Evolutionary conservation across 768 basidiomycete genomes (phyloP), one percentile per base, ranked within the genome.

Genomic region (Suillus fuscotomentosus): DNA sequence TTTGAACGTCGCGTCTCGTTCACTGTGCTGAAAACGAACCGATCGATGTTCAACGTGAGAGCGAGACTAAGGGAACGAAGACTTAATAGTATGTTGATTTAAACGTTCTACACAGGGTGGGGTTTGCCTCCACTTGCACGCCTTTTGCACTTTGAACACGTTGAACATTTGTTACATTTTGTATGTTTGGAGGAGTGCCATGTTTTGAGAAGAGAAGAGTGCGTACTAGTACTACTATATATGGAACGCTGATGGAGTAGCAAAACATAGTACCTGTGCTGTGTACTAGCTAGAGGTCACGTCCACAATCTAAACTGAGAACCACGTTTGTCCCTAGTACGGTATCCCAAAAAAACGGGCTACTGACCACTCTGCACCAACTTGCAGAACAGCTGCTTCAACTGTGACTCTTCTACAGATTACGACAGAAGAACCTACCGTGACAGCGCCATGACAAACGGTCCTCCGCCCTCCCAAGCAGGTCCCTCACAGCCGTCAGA

Each of bases 391-490:
- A 20, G 6, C 20, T 54, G 34, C 20, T n/a, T n/a, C 20, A 13
- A n/a, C 31, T 20, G 20, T 20, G 8, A 54, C 34, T 54, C 20
- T 20, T 34, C 5, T 6, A 54, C 20, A 54, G 3, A 24, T 50
- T 50, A 22, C 14, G 22, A 24, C 15, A 50, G 17, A 54, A 36
- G 31, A 54, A 36, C 20, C 20, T 36, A 47, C 36, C 14, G 31
- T 31, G 31, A 31, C 31, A 47, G 10, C 38, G 65, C 53, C 24
- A 83, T 81, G 80, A 77, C 77, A 45, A 77, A 75, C 66, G 80
- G 79, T 57, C 78, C 79, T 36, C 79, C 79, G 43, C 68, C 82
- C 5, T 74, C 77, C 13, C 80, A 78, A 60, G 79, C 84, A 24
- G 79, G 78, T 9, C 75, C 80, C 22, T 79, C 81, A 20, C 70